Percentiles rank a stretch among this genome's conserved stretches.
Conservation (phyloP, 2,329 filamentous ascomycete genomes). For the Diplodia corticola region DNA sequence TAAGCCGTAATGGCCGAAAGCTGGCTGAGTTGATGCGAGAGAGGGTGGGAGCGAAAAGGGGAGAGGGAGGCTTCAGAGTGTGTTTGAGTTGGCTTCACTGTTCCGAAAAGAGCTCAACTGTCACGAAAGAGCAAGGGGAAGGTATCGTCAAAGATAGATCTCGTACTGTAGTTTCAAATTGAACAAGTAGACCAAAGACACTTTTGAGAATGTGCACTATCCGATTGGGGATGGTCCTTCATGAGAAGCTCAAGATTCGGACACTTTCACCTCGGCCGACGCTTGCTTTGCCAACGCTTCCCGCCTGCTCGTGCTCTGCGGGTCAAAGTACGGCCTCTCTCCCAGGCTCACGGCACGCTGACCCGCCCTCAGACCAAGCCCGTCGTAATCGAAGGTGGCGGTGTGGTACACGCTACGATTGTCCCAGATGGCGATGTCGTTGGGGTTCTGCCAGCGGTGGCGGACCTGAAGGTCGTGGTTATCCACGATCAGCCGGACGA, state of each 20-base stretch:
- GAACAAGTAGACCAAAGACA: neutral
- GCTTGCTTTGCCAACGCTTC: constrained; percentile 38
- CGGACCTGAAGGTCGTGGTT: constrained; percentile 55
- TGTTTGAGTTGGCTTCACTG: too few species aligned
- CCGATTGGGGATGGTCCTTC: too few species aligned
- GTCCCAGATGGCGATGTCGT: constrained; percentile 65
- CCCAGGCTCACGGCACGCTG: constrained; percentile 58
- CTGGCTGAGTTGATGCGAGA: too few species aligned
- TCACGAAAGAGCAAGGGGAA: neutral
- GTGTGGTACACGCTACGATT: constrained; percentile 62
- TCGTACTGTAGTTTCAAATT: neutral
- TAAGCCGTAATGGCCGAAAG: too few species aligned
- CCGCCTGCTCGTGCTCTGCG: constrained; percentile 48
- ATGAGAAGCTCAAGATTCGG: neutral
- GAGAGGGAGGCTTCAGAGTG: neutral
- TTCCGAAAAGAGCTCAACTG: neutral
- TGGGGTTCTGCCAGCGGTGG: constrained; percentile 51
- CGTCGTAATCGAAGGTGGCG: constrained; percentile 63
- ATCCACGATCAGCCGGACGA: constrained; percentile 45
- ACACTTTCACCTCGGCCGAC: neutral
- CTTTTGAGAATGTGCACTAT: neutral
- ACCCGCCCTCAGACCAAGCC: constrained; percentile 52
- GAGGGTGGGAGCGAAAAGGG: too few species aligned
- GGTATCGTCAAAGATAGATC: neutral
- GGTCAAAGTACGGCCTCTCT: constrained; percentile 56